Evolutionary conservation across 2,329 filamentous ascomycete genomes (phyloP), one percentile per base, ranked within the genome.

Genomic region (Aureobasidium sp.): DNA sequence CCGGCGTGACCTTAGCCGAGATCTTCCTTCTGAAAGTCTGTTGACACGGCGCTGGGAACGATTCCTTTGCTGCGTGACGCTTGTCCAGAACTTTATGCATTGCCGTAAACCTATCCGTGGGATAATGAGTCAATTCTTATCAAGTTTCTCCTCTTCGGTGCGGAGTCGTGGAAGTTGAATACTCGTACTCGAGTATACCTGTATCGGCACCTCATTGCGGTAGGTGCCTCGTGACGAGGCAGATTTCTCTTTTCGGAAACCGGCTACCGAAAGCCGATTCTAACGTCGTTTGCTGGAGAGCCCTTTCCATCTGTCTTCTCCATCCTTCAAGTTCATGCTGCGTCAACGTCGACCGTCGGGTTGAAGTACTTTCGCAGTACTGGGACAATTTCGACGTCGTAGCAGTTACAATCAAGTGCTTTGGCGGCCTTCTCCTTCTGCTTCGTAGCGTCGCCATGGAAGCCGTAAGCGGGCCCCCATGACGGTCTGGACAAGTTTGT

Each of bases 201-300:
- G 39, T 5, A 39, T 41, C 42, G 29, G 53, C 41, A 25, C 12
- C 20, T 11, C 15, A 15, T 34, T 11, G 52, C 39, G 53, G 41
- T 17, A 45, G 39, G 31, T 34, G 39, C 53, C 53, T 57, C 53
- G 53, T 45, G 39, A 44, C 53, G 53, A 45, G 53, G 39, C 22
- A 2, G 6, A 15, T 25, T 2, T 25, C 22, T 11, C 49, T 6
- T 7, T n/a, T 34, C 53, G 53, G 53, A 45, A 45, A 17, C 5
- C 2, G 6, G 11, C 20, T 57, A 36, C 39, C 39, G 39, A 34
- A 14, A n/a, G 29, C 9, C n/a, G 27, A 29, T 15, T 25, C n/a
- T 1, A 31, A 55, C 51, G 14, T 55, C 51, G 37, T 31, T 41
- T 55, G 51, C 9, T 36, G 17, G n/a, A 5, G 29, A 51, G 29